phyloP scores from a whole-genome alignment of 2,329 filamentous ascomycete species.

The Bipolaris gigantea region DNA sequence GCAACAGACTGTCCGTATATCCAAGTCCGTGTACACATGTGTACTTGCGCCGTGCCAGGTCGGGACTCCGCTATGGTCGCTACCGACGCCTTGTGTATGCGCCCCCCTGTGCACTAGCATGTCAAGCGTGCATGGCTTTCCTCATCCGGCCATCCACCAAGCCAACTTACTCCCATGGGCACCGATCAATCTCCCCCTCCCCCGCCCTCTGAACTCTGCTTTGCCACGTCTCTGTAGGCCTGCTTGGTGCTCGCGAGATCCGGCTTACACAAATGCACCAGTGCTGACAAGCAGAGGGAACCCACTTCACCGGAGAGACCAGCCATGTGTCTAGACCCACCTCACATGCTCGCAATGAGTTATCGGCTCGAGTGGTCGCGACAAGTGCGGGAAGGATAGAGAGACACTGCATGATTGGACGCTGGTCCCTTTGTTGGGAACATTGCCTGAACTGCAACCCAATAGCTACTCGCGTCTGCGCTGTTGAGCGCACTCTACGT shows the following conservation, averaged over 20 bases:
- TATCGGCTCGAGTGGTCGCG: background rate
- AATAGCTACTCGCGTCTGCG: background rate
- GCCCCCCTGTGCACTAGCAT: background rate
- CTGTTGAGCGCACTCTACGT: background rate
- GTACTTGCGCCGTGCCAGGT: background rate
- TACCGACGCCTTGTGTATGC: background rate
- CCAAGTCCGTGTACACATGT: background rate
- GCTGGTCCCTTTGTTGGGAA: background rate
- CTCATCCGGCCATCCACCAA: conserved; percentile 4
- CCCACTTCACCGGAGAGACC: background rate
- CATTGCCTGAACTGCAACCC: background rate
- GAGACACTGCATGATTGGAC: background rate
- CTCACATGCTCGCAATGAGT: background rate
- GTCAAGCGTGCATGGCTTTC: conserved; percentile 1
- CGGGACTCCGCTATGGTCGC: background rate
- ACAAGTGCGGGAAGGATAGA: background rate
- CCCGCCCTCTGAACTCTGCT: background rate
- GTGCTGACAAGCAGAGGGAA: background rate
- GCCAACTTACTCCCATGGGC: background rate
- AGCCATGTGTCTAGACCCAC: background rate
- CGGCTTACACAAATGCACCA: background rate
- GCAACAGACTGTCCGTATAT: too few relatives aligned
- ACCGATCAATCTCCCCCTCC: conserved; percentile 1
- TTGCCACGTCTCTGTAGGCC: background rate
- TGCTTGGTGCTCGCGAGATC: background rate